Evolutionary conservation across 2,329 filamentous ascomycete species (phyloP).

Genomic region (Xylariaceae sp.): DNA sequence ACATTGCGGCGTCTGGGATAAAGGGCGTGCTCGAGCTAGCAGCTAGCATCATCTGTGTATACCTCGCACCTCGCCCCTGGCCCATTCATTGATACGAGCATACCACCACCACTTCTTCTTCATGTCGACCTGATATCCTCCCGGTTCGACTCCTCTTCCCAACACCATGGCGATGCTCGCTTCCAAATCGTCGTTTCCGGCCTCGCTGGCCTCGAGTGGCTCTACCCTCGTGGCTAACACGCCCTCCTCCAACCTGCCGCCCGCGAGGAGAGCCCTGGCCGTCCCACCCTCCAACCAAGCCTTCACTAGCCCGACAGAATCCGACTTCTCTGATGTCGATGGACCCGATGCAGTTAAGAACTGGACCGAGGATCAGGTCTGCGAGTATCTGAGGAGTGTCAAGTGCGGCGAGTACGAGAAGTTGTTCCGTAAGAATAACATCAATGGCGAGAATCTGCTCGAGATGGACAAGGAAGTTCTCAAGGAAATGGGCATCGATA

Average conservation of each 20-base stretch:
- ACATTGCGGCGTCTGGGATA: too few species aligned
- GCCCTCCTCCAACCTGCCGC: constrained; percentile 45
- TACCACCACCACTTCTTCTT: neutral
- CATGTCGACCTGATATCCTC: constrained; percentile 16
- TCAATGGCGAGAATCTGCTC: constrained; percentile 93
- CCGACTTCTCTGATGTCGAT: constrained; percentile 84
- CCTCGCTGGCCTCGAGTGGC: constrained; percentile 45
- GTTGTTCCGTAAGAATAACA: constrained; percentile 86
- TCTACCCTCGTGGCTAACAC: constrained; percentile 41
- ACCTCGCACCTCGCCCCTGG: too few species aligned
- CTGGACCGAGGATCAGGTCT: constrained; percentile 90
- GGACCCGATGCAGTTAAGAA: constrained; percentile 70
- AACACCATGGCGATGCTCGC: constrained; percentile 79
- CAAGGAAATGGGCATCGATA: constrained; percentile 97
- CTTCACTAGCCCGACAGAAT: constrained; percentile 83
- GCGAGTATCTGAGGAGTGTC: constrained; percentile 85
- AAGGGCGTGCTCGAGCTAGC: too few species aligned
- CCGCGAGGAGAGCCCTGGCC: constrained; percentile 48
- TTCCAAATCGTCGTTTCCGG: constrained; percentile 66
- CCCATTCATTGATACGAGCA: too few species aligned
- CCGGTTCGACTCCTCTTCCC: constrained; percentile 10
- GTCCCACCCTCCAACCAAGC: constrained; percentile 47
- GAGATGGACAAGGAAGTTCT: constrained; percentile 96
- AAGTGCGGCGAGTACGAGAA: constrained; percentile 93
- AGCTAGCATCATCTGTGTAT: too few species aligned